These are phyloP conservation scores for Lizonia empirigonia DNA, from an alignment of 2,329 filamentous ascomycete species.

Conservation along the genomic window DNA sequence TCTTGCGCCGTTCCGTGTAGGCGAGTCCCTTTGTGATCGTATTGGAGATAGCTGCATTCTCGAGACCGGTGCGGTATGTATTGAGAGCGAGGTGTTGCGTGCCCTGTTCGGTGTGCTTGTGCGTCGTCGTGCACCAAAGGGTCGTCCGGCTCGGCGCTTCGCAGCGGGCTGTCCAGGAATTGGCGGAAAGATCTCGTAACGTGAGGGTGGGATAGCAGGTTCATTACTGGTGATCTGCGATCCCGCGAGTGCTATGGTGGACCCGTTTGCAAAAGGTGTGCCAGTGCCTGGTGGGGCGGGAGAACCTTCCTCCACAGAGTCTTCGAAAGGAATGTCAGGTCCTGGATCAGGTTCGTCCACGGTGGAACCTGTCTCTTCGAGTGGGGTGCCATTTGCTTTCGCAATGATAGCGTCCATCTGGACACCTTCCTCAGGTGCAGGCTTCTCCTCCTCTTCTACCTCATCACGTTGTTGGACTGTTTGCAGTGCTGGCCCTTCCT, in stretches of 20 bases:
- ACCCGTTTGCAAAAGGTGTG: slow-evolving; percentile 42
- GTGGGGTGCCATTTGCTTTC: slow-evolving; percentile 31
- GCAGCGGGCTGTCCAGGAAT: slow-evolving; percentile 56
- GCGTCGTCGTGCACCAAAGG: slow-evolving; percentile 47
- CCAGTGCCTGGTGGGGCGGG: slow-evolving; percentile 31
- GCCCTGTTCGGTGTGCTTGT: slow-evolving; percentile 44
- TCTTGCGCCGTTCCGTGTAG: slow-evolving; percentile 38
- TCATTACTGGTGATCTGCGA: slow-evolving; percentile 37
- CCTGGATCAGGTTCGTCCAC: slow-evolving; percentile 20
- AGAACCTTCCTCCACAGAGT: slow-evolving; percentile 39
- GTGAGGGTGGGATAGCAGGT: slow-evolving; percentile 66
- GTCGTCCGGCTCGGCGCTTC: slow-evolving; percentile 45
- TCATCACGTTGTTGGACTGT: slow-evolving; percentile 88
- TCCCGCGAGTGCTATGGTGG: slow-evolving; percentile 35
- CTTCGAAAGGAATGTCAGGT: slow-evolving; percentile 33
- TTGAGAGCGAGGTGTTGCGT: slow-evolving; percentile 31
- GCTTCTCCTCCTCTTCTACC: slow-evolving; percentile 55
- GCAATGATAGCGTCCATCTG: slow-evolving; percentile 42
- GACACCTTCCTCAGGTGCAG: slow-evolving; percentile 52
- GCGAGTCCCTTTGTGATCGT: slow-evolving; percentile 37
- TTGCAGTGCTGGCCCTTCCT: slow-evolving; percentile 78
- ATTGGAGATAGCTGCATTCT: slow-evolving; percentile 41
- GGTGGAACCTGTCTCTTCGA: slow-evolving; percentile 22
- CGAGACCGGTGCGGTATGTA: slow-evolving; percentile 40
- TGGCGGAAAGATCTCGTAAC: slow-evolving; percentile 80